A percentile compares a stretch with the other conserved stretches of the same genome.
Evolutionary conservation across 2,329 filamentous ascomycete species (phyloP).

Genomic region (Fusarium protoensiforme): DNA sequence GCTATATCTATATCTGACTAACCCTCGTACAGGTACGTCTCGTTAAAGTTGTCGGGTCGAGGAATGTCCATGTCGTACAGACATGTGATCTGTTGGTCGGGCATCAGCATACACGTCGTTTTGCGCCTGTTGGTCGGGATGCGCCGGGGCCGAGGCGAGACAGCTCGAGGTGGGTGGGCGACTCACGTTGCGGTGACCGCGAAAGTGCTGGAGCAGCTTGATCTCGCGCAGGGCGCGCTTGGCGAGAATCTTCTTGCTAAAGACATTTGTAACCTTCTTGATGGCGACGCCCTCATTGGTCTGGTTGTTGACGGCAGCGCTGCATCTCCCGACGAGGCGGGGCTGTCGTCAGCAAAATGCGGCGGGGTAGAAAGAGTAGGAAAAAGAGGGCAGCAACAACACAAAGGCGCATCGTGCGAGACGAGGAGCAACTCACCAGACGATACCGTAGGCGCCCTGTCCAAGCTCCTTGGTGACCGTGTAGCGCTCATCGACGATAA

Average conservation of each 20-base stretch:
- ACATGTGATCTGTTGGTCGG: slow-evolving; percentile 83
- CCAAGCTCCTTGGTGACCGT: slow-evolving; percentile 98
- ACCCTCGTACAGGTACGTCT: slow-evolving; percentile 99
- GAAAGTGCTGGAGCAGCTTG: slow-evolving; percentile 97
- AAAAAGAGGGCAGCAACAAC: slow-evolving; percentile 16
- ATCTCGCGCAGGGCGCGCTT: slow-evolving; percentile 98
- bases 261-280: slow-evolving; percentile 99
- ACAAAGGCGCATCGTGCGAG: slow-evolving; percentile 3
- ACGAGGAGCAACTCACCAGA: slow-evolving; percentile 74
- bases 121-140: not conserved
- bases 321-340: slow-evolving; percentile 53
- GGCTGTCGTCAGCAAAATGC: slow-evolving; percentile 41
- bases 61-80: slow-evolving; percentile 99
- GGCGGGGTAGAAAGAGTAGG: slow-evolving; percentile 40
- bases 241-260: slow-evolving; percentile 99
- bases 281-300: slow-evolving; percentile 95
- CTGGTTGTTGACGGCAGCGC: slow-evolving; percentile 91
- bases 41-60: slow-evolving; percentile 96
- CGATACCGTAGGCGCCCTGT: slow-evolving; percentile 98
- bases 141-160: not conserved
- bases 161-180: not conserved
- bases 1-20: slow-evolving; percentile 43
- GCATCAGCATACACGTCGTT: slow-evolving; percentile 30
- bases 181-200: slow-evolving; percentile 85
- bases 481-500: slow-evolving; percentile 97